Percentiles rank a stretch among this genome's conserved stretches.
phyloP scores from a whole-genome alignment of 2,329 filamentous ascomycete genomes.

The Tolypocladium tropicale region DNA sequence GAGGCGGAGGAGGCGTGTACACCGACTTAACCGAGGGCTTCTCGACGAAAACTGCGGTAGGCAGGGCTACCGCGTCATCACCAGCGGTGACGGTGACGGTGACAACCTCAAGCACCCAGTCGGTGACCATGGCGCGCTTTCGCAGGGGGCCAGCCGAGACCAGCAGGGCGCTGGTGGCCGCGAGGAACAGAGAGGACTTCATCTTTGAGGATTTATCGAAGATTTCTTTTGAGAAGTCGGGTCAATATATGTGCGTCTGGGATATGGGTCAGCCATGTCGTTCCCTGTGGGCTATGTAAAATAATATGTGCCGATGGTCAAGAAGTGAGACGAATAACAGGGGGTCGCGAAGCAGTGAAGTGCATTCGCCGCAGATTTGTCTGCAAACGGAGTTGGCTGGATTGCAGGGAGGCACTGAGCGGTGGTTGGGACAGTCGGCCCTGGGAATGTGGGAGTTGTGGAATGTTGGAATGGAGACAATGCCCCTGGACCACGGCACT shows the following conservation, averaged over 20 bases:
- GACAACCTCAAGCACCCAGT: constrained; percentile 29
- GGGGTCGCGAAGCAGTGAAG: neutral
- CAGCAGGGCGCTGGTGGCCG: constrained; percentile 33
- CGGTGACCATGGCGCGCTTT: constrained; percentile 28
- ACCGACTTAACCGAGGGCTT: constrained; percentile 2
- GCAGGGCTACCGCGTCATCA: constrained; percentile 5
- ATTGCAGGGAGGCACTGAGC: neutral
- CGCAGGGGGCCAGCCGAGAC: constrained; percentile 33
- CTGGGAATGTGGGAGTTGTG: neutral
- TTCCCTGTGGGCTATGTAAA: neutral
- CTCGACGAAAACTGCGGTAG: constrained; percentile 1
- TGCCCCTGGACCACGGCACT: neutral
- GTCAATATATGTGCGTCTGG: neutral
- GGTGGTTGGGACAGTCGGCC: neutral
- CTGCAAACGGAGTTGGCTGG: neutral
- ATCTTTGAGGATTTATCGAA: constrained; percentile 23
- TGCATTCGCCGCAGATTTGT: neutral
- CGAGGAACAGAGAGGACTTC: constrained; percentile 38
- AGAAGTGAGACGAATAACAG: neutral
- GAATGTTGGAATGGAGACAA: neutral
- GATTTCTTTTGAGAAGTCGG: neutral
- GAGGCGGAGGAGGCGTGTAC: neutral
- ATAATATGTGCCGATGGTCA: neutral
- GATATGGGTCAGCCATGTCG: neutral
- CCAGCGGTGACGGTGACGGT: constrained; percentile 35